Conservation (phyloP, 805 yeast species). For the Saturnispora serradocipensis region DNA sequence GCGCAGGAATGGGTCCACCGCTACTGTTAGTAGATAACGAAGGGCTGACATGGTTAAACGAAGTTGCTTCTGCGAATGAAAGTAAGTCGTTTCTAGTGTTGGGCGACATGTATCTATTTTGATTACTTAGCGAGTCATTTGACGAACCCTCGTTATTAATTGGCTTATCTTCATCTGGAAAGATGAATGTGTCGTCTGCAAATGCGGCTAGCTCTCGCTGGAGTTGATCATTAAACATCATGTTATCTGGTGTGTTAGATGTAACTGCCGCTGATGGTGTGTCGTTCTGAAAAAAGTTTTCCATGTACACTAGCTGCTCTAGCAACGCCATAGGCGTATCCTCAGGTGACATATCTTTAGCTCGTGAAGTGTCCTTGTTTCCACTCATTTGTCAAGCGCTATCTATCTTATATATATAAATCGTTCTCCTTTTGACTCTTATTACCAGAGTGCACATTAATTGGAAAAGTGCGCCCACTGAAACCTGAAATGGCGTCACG, state of each 20-base stretch:
- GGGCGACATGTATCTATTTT: not conserved
- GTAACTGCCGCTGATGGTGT: slow-evolving; percentile 22
- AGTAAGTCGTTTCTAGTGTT: slow-evolving; percentile 4
- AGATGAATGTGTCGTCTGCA: slow-evolving; percentile 72
- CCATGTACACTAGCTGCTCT: slow-evolving; percentile 75
- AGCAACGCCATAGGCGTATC: slow-evolving; percentile 40
- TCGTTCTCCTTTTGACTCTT: not conserved
- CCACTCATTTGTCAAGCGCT: not conserved
- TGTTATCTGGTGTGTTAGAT: slow-evolving; percentile 25
- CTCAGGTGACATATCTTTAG: slow-evolving; percentile 12
- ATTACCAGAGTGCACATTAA: not conserved
- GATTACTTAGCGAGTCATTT: not conserved
- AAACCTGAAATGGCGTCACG: not conserved
- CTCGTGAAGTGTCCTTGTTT: not conserved
- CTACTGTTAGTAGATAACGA: slow-evolving; percentile 2
- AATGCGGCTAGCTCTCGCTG: slow-evolving; percentile 69
- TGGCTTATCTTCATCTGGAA: slow-evolving; percentile 76
- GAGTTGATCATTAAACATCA: slow-evolving; percentile 41
- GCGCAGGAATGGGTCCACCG: slow-evolving; percentile 6
- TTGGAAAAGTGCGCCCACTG: not conserved
- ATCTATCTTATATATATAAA: not conserved
- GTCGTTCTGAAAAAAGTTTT: slow-evolving; percentile 51
- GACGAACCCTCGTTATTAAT: slow-evolving; percentile 16
- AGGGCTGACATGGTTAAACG: slow-evolving; percentile 11
- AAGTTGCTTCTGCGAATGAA: slow-evolving; percentile 10